Evolutionary conservation across 192 early-diverging fungal genomes (phyloP).

Genomic region (Linnemannia hyalina): DNA sequence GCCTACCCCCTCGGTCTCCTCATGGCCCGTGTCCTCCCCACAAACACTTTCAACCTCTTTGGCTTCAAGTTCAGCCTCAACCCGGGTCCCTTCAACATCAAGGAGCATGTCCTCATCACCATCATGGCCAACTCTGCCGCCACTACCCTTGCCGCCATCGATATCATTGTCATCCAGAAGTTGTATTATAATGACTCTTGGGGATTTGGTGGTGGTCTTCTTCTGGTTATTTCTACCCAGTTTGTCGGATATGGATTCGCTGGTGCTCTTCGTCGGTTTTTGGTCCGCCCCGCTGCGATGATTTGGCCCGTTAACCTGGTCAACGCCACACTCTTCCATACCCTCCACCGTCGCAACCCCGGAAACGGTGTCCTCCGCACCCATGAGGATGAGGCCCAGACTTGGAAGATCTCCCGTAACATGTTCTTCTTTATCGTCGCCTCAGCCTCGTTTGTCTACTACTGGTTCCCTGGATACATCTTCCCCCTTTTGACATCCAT

Average conservation of each 20-base stretch:
- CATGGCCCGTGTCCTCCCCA: constrained; percentile 73
- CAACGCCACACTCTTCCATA: constrained; percentile 81
- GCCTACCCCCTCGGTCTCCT: constrained; percentile 81
- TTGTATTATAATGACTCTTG: constrained; percentile 78
- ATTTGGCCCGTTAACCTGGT: constrained; percentile 88
- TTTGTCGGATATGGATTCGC: constrained; percentile 76
- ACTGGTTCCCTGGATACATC: constrained; percentile 68
- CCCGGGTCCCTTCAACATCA: constrained; percentile 89
- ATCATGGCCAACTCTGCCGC: constrained; percentile 81
- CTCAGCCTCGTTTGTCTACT: constrained; percentile 60
- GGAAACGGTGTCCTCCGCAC: constrained; percentile 34
- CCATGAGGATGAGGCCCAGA: constrained; percentile 13
- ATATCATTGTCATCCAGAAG: constrained; percentile 77
- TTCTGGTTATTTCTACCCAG: constrained; percentile 78
- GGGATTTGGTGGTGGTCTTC: constrained; percentile 72
- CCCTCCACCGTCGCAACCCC: constrained; percentile 75
- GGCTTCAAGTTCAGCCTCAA: constrained; percentile 71
- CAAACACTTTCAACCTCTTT: constrained; percentile 62
- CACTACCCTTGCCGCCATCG: constrained; percentile 80
- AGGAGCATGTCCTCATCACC: constrained; percentile 89
- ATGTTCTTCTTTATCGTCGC: constrained; percentile 64
- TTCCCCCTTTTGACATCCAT: constrained; percentile 78
- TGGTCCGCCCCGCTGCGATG: constrained; percentile 91
- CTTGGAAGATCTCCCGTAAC: constrained; percentile 62
- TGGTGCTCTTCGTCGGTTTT: constrained; percentile 75